Evolutionary conservation across 2,329 filamentous ascomycete genomes (phyloP), one percentile per base, ranked within the genome.

Genomic region (Aspergillus terreus): DNA sequence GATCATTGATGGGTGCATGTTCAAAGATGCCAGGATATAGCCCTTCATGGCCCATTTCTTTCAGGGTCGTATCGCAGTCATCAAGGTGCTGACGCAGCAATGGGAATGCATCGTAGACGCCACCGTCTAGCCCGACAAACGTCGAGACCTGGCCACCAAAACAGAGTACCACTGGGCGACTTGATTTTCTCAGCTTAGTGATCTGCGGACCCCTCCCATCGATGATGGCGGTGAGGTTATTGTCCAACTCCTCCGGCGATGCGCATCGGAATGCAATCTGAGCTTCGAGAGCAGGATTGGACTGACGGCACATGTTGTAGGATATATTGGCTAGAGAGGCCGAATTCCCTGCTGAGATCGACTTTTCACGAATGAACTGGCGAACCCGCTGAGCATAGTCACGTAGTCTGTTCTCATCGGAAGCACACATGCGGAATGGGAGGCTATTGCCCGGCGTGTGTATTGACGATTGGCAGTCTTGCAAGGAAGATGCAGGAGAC

Each of bases 131-230:
- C 1, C 61, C 57, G 2, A 65, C 48, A 23, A 53, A 60, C 4
- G 44, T 57, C 3, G 62, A 59, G 1, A 58, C 64, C 47, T 77
- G 74, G 2, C 73, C 73, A 3, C 70, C 71, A 42, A 76, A 74
- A 17, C 59, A 62, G 1, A 76, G 49, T 1, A 76, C 57, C 1
- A 74, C 53, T 10, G 59, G 51, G 4, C 51, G 49, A 6, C 17
- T 10, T 2, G 38, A 41, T 42, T 50, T 55, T 6, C 47, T 50
- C 4, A 40, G 15, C 4, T 21, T 46, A 11, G 54, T 38, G 10
- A 53, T 6, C 7, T 41, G 14, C 11, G n/a, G 45, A 2, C 48
- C 21, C 0, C 53, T 38, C 1, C 58, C 54, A 14, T 50, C 12
- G 11, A 46, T 35, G 1, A 57, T 21, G 1, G 23, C 21, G 2